Evolutionary conservation across 192 early-diverging fungal genomes (phyloP).

Genomic region (Radiomyces spectabilis): DNA sequence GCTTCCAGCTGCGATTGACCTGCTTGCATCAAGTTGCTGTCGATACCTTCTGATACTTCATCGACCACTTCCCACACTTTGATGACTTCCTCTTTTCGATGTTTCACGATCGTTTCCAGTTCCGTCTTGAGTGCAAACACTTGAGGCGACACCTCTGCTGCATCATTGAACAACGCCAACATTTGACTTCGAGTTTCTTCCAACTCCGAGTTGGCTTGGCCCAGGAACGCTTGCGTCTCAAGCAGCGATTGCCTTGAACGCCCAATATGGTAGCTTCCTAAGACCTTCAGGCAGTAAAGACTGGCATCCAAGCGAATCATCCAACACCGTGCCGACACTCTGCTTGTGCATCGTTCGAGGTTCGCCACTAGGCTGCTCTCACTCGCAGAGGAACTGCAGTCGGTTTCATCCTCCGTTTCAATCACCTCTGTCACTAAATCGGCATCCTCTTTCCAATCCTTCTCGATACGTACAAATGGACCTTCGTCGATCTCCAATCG

Average conservation of each 20-base stretch:
- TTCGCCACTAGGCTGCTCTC: too few species aligned
- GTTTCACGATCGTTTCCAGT: conserved; percentile 37
- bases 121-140: conserved; percentile 35
- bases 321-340: conserved; percentile 4
- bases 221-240: conserved; percentile 31
- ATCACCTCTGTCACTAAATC: conserved; percentile 4
- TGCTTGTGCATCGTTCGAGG: too few species aligned
- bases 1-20: conserved; percentile 10
- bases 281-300: conserved; percentile 18
- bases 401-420: neutral
- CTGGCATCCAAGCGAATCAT: conserved; percentile 12
- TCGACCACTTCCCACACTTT: conserved; percentile 49
- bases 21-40: conserved; percentile 1
- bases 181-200: conserved; percentile 33
- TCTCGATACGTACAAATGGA: conserved; percentile 7
- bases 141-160: conserved; percentile 35
- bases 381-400: neutral
- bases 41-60: conserved; percentile 29
- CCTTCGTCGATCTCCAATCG: conserved; percentile 20
- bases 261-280: conserved; percentile 4
- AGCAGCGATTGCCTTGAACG: conserved; percentile 13
- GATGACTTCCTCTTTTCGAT: conserved; percentile 39
- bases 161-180: conserved; percentile 33
- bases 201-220: conserved; percentile 32
- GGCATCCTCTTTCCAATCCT: conserved; percentile 27